Evolutionary conservation across 495 filamentous ascomycete genomes (phyloP).

Genomic region (Xylaria longipes): DNA sequence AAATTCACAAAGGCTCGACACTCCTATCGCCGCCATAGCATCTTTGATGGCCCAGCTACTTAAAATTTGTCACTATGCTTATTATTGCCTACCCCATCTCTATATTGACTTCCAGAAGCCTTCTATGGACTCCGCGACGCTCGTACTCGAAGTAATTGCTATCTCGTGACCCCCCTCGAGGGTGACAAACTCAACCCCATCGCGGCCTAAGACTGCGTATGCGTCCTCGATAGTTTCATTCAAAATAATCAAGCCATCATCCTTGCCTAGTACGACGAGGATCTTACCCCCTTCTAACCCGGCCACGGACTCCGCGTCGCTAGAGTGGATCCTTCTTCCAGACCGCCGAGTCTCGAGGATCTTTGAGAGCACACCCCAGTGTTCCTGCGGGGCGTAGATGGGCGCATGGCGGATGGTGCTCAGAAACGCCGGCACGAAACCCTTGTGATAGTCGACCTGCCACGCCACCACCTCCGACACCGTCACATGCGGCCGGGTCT

Average conservation of each 20-base stretch:
- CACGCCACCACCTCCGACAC: conserved; percentile 54
- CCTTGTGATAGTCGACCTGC: conserved; percentile 60
- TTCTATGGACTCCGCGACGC: conserved; percentile 48
- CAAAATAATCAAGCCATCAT: conserved; percentile 60
- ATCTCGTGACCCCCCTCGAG: conserved; percentile 60
- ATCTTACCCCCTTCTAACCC: conserved; percentile 57
- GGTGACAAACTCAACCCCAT: conserved; percentile 52
- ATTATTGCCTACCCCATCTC: not conserved
- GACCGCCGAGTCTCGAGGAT: conserved; percentile 53
- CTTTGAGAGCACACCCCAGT: conserved; percentile 64
- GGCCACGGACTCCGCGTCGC: not conserved
- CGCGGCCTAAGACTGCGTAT: conserved; percentile 46
- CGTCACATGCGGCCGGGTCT: conserved; percentile 39
- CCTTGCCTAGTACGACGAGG: conserved; percentile 56
- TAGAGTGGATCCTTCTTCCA: conserved; percentile 24
- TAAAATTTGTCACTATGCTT: not conserved
- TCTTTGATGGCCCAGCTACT: not conserved
- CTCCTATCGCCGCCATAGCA: not conserved
- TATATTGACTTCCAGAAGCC: conserved; percentile 44
- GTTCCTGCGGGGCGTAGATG: conserved; percentile 52
- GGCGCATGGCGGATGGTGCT: conserved; percentile 56
- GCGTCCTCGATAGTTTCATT: conserved; percentile 61
- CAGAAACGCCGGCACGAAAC: conserved; percentile 61
- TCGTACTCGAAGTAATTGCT: conserved; percentile 48
- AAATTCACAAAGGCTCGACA: not conserved